Base-by-base conservation (phyloP, 441 rosid species). In the Melastoma candidum region DNA sequence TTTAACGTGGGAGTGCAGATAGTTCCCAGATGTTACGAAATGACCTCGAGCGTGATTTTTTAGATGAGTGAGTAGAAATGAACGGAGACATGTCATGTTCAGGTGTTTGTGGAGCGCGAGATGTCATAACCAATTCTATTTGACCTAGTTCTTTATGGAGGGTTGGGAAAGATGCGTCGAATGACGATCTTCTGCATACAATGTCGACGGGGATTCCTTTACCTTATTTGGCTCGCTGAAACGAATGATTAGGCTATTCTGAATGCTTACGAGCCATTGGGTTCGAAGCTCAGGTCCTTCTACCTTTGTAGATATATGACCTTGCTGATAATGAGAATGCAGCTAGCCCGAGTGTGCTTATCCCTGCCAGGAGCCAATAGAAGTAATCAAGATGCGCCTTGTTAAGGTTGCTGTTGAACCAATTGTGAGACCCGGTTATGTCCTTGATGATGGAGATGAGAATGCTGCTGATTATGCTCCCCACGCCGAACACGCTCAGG, bases 371-470 rank as follows among this genome's bases (percentile, higher is more conserved):
- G 25, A 81, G 57, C 79, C 76, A 77, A 46, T 78, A 81, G 54
- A 77, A 81, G 66, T 74, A 76, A 66, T 78, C 71, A 52, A 80
- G 67, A 71, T 80, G 86, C 10, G 77, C 81, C 41, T 32, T 62
- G 13, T 70, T 70, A 4, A 70, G 59, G 63, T 72, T 75, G 60
- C 56, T 47, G n/a, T 45, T 57, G 11, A 78, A 78, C 80, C 80
- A 68, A 14, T 68, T 68, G 7, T 68, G 22, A 5, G 56, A 54
- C 11, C 73, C 63, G 0, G 67, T 71, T 14, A 46, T 62, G 14
- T 64, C 56, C 0, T 71, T 70, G 46, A 71, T 71, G 54, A 56
- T 24, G 0, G 71, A 75, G 29, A 75, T 46, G 1, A 73, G 69
- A 46, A 73, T 46, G 68, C 77, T 71, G 53, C 80, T 75, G n/a